Evolutionary conservation across 129 eudicot genomes (phyloP).

Genomic region (Rutidosis leptorrhynchoides): DNA sequence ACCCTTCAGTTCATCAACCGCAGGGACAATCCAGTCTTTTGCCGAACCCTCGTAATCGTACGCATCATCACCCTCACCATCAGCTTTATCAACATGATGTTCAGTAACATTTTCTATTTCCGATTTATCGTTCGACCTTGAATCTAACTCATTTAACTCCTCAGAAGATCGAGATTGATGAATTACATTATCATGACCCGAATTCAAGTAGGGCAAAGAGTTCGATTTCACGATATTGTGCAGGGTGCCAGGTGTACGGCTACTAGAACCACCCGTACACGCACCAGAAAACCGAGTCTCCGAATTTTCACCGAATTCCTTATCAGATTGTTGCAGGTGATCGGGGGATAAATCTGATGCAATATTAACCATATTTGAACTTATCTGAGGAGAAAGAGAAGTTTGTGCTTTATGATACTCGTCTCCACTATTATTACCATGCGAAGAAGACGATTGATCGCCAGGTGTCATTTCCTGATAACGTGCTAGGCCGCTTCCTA

Average conservation of each 20-base stretch:
- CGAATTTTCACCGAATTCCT: constrained; percentile 43
- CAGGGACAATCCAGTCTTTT: constrained; percentile 90
- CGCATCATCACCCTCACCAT: constrained; percentile 51
- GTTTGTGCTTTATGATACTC: constrained; percentile 38
- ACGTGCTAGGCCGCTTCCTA: constrained; percentile 60
- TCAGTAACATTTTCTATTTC: constrained; percentile 34
- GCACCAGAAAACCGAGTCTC: constrained; percentile 45
- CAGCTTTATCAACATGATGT: constrained; percentile 35
- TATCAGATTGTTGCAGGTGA: constrained; percentile 41
- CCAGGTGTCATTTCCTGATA: constrained; percentile 45
- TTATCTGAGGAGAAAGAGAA: constrained; percentile 50
- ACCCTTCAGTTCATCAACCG: constrained; percentile 44
- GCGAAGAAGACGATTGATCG: constrained; percentile 44
- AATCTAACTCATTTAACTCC: constrained; percentile 46
- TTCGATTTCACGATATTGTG: constrained; percentile 45
- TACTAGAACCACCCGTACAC: constrained; percentile 32
- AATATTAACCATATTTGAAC: constrained; percentile 47
- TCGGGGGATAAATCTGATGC: constrained; percentile 50
- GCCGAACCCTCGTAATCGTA: constrained; percentile 65
- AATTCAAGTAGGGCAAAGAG: constrained; percentile 54
- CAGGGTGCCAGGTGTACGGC: constrained; percentile 31
- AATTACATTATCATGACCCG: constrained; percentile 15
- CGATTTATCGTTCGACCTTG: constrained; percentile 35
- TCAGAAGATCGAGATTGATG: constrained; percentile 56
- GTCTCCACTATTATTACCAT: constrained; percentile 45